These are phyloP conservation scores for Sungouiozyma intestinalis DNA, from an alignment of 805 yeast genomes.

Conservation along the genomic window DNA sequence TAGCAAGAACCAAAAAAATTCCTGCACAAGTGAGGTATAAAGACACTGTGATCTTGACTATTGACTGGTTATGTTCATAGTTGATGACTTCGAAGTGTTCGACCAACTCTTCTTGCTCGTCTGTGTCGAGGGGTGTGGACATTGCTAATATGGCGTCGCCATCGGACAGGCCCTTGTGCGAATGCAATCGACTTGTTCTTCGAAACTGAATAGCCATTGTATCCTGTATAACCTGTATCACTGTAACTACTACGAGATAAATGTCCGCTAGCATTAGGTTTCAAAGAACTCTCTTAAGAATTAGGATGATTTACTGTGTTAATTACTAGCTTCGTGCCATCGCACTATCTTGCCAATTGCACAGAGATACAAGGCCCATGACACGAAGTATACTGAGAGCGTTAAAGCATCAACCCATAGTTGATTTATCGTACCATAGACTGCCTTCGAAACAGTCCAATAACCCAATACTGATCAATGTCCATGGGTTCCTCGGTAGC, in stretches of 20 bases:
- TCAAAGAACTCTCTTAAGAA: no score
- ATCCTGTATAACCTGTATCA: no score
- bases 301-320: background rate
- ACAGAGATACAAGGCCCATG: background rate
- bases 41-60: constrained; percentile 12
- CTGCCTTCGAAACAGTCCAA: constrained; percentile 4
- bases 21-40: constrained; percentile 18
- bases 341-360: no score
- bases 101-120: constrained; percentile 27
- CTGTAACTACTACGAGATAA: no score
- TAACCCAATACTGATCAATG: constrained; percentile 32
- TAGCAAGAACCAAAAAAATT: constrained; percentile 15
- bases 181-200: background rate
- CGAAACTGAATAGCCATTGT: background rate
- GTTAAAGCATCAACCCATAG: constrained; percentile 14
- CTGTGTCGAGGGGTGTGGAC: constrained; percentile 20
- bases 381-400: background rate
- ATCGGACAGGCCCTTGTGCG: background rate
- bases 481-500: constrained; percentile 50
- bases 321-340: background rate
- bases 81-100: constrained; percentile 18
- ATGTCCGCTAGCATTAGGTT: no score
- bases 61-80: constrained; percentile 10
- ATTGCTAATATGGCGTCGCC: constrained; percentile 1
- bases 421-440: constrained; percentile 13